These are phyloP conservation scores for Suillus spraguei DNA, from an alignment of 768 basidiomycete species.

Conservation along the genomic window DNA sequence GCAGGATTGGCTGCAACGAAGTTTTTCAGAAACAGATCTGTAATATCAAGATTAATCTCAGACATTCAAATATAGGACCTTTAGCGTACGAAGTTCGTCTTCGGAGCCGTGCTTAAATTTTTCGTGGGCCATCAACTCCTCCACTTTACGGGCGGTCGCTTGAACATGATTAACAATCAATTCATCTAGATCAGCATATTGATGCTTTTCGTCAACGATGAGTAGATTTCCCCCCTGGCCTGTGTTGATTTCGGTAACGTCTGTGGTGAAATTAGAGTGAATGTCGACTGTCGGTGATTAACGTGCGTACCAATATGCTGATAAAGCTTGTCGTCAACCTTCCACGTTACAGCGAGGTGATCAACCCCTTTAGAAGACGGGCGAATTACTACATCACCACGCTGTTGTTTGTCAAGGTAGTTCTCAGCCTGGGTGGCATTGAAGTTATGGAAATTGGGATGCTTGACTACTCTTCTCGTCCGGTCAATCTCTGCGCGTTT, in stretches of 20 bases:
- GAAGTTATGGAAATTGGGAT: constrained; percentile 97
- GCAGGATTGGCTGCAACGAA: constrained; percentile 92
- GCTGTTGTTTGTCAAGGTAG: constrained; percentile 85
- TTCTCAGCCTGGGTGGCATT: constrained; percentile 88
- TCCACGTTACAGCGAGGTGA: constrained; percentile 98
- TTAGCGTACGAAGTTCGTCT: constrained; percentile 85
- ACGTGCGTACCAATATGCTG: constrained; percentile 86
- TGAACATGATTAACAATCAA: constrained; percentile 96
- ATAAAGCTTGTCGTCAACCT: constrained; percentile 93
- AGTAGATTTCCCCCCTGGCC: constrained; percentile 72
- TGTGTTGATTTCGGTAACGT: constrained; percentile 80
- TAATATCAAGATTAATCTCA: constrained; percentile 3
- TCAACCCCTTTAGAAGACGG: constrained; percentile 93
- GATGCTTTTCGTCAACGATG: constrained; percentile 75
- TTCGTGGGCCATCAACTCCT: constrained; percentile 93
- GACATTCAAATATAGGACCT: constrained; percentile 2
- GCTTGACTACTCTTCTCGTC: constrained; percentile 88
- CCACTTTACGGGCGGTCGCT: constrained; percentile 89
- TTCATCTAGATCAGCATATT: constrained; percentile 94
- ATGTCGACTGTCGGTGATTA: constrained; percentile 1
- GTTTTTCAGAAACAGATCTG: constrained; percentile 87
- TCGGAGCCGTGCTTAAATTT: constrained; percentile 90
- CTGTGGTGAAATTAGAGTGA: constrained; percentile 39
- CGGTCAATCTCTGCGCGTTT: constrained; percentile 83
- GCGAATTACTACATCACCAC: constrained; percentile 94